Evolutionary conservation across 2,329 filamentous ascomycete species (phyloP), one percentile per base, ranked within the genome.

Genomic region (Verticillium dahliae): DNA sequence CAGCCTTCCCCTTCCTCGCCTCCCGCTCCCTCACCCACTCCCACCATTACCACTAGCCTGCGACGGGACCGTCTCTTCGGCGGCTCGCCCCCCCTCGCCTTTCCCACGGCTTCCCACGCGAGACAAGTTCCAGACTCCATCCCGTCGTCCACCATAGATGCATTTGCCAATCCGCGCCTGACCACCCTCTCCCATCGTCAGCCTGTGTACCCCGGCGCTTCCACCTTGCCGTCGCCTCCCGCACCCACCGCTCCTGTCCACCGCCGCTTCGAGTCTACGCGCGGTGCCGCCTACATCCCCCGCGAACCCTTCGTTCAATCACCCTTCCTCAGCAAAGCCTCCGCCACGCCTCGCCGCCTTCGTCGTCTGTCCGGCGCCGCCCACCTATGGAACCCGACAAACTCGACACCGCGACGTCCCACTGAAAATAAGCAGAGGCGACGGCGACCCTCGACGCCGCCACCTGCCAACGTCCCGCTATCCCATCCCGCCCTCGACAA

Each of bases 341-440:
- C 71, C 54, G 65, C 67, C 56, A 64, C 64, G 22, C 69, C 71
- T 33, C 72, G 67, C 37, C 74, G 76, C 33, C 71, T 75, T 57
- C 75, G 73, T 59, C 77, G 75, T 35, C 74, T 78, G 35, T 76
- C 78, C 4, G 58, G 58, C 45, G 75, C 81, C 27, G 78, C 80
- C 56, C 81, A 82, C 39, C 81, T 86, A 65, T 86, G 84, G 84
- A 86, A 86, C 67, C 84, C 84, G 31, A 81, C 81, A 62, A 86
- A 86, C 69, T 86, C 82, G 33, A 85, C 83, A 2, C 83, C 82
- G 55, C 77, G 82, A 62, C 67, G 71, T 60, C 65, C 74, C 61
- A 69, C 62, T 52, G 67, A 62, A 35, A 63, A 63, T n/a, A 22
- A 50, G 9, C 58, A 67, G 54, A 74, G 77, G 61, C 75, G 71